Conservation (phyloP, 2,329 filamentous ascomycete genomes). For the Monosporascus sp. region DNA sequence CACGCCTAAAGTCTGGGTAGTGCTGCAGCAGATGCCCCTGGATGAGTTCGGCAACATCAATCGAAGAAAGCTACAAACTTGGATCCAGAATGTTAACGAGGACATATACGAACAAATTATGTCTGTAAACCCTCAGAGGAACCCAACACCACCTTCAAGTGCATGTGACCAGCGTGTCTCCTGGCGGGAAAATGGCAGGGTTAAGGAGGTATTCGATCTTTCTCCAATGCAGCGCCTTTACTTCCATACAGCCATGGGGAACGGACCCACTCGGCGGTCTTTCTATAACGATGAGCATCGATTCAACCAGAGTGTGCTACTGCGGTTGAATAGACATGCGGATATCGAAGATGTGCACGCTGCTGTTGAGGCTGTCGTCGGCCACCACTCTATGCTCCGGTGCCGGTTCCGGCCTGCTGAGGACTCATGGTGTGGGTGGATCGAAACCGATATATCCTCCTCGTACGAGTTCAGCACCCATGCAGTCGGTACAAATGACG, state of each 20-base stretch:
- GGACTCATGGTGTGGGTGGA: slow-evolving; percentile 41
- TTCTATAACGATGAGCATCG: slow-evolving; percentile 33
- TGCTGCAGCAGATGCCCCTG: slow-evolving; percentile 40
- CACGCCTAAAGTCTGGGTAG: slow-evolving; percentile 43
- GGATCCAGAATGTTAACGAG: slow-evolving; percentile 48
- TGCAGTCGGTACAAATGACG: slow-evolving; percentile 32
- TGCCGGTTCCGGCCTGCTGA: slow-evolving; percentile 35
- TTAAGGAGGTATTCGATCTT: slow-evolving; percentile 36
- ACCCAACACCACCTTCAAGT: slow-evolving; percentile 28
- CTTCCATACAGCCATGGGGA: slow-evolving; percentile 41
- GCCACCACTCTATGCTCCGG: slow-evolving; percentile 47
- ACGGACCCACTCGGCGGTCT: slow-evolving; percentile 24
- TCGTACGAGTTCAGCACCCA: slow-evolving; percentile 42
- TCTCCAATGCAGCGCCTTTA: slow-evolving; percentile 51
- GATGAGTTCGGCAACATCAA: slow-evolving; percentile 34
- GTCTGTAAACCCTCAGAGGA: slow-evolving; percentile 33
- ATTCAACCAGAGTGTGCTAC: slow-evolving; percentile 46
- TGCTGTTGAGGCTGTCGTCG: slow-evolving; percentile 42
- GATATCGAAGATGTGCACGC: slow-evolving; percentile 39
- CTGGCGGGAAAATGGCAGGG: slow-evolving; percentile 27
- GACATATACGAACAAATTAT: slow-evolving; percentile 40
- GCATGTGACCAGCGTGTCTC: slow-evolving; percentile 31
- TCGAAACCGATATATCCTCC: slow-evolving; percentile 32
- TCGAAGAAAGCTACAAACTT: slow-evolving; percentile 42
- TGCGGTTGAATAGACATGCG: slow-evolving; percentile 37